Evolutionary conservation across 306 rosid genomes (phyloP).

Genomic region (Prunus padus): DNA sequence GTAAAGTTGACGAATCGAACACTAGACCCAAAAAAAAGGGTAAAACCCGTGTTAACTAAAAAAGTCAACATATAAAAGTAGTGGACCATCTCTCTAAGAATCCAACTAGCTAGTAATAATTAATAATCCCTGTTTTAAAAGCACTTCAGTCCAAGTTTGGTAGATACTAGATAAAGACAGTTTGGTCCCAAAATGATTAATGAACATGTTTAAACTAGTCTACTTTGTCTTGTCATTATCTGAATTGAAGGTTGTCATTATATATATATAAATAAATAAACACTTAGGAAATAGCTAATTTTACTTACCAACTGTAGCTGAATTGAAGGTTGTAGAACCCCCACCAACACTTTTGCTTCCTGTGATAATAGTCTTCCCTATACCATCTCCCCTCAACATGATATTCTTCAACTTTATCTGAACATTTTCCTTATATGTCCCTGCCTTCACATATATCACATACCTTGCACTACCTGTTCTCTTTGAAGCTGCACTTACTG

Average conservation of each 20-base stretch:
- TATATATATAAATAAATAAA: neutral
- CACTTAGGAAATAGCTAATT: neutral
- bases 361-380: slow-evolving; percentile 70
- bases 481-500: slow-evolving; percentile 46
- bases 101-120: neutral
- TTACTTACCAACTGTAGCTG: slow-evolving; percentile 84
- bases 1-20: no score
- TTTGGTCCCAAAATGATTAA: slow-evolving; percentile 14
- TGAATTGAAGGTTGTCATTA: no score
- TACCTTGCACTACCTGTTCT: slow-evolving; percentile 53
- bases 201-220: neutral
- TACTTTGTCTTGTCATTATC: neutral
- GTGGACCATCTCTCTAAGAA: neutral
- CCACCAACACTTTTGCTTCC: slow-evolving; percentile 94
- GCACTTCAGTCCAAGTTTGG: neutral
- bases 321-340: slow-evolving; percentile 67
- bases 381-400: slow-evolving; percentile 86
- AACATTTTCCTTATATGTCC: slow-evolving; percentile 68
- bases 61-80: no score
- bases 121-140: no score
- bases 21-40: no score
- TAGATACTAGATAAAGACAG: neutral
- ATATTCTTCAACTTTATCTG: slow-evolving; percentile 49
- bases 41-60: no score
- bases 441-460: slow-evolving; percentile 74